Evolutionary conservation across 2,329 filamentous ascomycete genomes (phyloP), one percentile per base, ranked within the genome.

Genomic region (Ambrosiella xylebori): DNA sequence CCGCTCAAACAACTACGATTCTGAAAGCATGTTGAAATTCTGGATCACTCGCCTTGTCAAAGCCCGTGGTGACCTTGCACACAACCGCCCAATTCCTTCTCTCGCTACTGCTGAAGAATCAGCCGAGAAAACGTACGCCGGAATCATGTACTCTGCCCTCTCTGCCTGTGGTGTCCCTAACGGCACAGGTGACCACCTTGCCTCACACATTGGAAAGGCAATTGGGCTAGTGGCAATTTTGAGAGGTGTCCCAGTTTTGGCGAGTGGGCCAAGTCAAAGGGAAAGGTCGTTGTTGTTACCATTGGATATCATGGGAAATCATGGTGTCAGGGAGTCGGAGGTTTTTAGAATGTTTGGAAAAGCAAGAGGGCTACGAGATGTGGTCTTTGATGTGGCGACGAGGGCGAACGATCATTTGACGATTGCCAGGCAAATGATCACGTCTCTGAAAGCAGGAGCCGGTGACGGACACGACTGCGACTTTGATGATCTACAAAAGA

Each of bases 341-440:
- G 84, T 98, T 0, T 86, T 95, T 61, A 79, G 91, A 7, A 76
- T 82, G 47, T 91, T 90, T 0, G 82, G 85, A 0, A 72, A 80
- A n/a, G 91, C 91, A 0, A 75, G 81, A 0, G 90, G 90, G 0
- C 75, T 97, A 15, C 82, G 86, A 61, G 91, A 98, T 69, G 91
- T 90, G 2, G 81, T 97, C 0, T 98, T 97, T 70, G 78, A 81
- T 3, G 88, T 98, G 12, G 93, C 93, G 0, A 98, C 93, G 0
- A 80, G 91, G 41, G 93, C 93, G 6, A 94, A 94, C 66, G 93
- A 98, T 68, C 93, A 98, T 70, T 74, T 98, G 39, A 95, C 96
- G 64, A 97, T 91, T 0, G 91, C 86, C 1, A 77, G 89, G 60
- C 88, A 95, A 68, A 95, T 98, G 89, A 70, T 97, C 61, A 84